These are phyloP conservation scores for Prillingera fragicola DNA, from an alignment of 1,284 basidiomycete species.

Conservation along the genomic window DNA sequence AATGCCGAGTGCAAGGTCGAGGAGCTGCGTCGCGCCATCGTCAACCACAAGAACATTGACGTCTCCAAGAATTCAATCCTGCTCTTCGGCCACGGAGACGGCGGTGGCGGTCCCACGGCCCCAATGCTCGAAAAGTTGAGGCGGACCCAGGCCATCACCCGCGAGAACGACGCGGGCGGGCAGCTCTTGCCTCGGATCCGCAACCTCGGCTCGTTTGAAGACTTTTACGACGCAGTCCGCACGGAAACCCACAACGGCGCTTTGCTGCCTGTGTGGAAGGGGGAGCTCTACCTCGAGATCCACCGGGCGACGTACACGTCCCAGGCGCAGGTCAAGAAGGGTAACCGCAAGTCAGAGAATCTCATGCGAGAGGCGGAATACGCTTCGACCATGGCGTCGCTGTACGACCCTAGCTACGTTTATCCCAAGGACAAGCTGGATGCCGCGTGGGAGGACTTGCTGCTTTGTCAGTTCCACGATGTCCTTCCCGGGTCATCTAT, in stretches of 20 bases:
- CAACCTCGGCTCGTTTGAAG: conserved; percentile 64
- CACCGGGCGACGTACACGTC: conserved; percentile 66
- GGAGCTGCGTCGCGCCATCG: conserved; percentile 71
- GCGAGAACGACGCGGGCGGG: conserved; percentile 36
- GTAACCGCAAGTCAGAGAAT: conserved; percentile 85
- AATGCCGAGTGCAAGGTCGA: conserved; percentile 41
- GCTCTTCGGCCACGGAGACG: conserved; percentile 89
- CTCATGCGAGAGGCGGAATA: conserved; percentile 76
- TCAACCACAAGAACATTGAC: conserved; percentile 84
- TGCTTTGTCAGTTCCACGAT: conserved; percentile 82
- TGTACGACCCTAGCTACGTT: conserved; percentile 53
- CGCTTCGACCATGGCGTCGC: conserved; percentile 70
- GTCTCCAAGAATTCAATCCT: conserved; percentile 64
- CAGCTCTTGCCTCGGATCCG: not conserved
- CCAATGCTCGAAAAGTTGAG: conserved; percentile 85
- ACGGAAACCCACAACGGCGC: conserved; percentile 61
- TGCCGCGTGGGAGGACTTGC: conserved; percentile 79
- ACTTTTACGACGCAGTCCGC: conserved; percentile 74
- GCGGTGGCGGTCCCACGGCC: conserved; percentile 53
- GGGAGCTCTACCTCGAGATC: conserved; percentile 86
- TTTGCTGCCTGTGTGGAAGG: conserved; percentile 79
- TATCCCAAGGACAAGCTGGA: conserved; percentile 70
- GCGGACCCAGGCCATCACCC: conserved; percentile 68
- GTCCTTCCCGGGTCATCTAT: conserved; percentile 86
- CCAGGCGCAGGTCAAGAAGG: conserved; percentile 85